phyloP scores from a whole-genome alignment of 23 red algal species.

The Gracilaria caudata region DNA sequence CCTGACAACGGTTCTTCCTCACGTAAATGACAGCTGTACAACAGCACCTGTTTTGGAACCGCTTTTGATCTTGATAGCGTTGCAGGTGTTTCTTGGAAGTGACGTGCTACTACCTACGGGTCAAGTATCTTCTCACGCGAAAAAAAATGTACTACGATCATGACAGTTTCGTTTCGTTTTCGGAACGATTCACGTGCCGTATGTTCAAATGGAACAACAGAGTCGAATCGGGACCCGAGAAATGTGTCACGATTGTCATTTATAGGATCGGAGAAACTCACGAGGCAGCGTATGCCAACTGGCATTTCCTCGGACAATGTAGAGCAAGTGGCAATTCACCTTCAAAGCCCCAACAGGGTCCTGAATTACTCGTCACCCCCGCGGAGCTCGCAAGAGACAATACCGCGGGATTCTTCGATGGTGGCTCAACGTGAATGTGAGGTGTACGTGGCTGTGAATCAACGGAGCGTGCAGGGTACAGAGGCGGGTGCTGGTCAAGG shows the following conservation, averaged over 20 bases:
- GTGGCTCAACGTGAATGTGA: no score
- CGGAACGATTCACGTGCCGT: background rate
- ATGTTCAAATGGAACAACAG: no score
- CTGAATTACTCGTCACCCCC: background rate
- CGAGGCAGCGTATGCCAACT: background rate
- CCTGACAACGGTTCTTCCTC: conserved; percentile 41
- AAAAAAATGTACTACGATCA: background rate
- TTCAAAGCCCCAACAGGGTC: background rate
- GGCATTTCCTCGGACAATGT: background rate
- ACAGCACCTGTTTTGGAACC: background rate
- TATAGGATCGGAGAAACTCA: background rate
- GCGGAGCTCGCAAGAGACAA: no score
- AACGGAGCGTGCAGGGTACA: background rate
- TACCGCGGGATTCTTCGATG: no score
- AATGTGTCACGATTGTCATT: background rate
- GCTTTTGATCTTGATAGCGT: background rate
- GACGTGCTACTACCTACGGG: background rate
- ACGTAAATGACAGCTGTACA: background rate
- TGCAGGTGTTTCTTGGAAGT: background rate
- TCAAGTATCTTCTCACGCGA: no score
- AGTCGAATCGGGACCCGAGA: background rate
- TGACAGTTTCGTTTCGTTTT: background rate
- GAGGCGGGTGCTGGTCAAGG: background rate
- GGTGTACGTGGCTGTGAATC: background rate
- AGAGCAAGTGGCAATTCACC: background rate